These are phyloP conservation scores for Paraglomus occultum DNA, from an alignment of 192 early-diverging fungal species.

Conservation along the genomic window DNA sequence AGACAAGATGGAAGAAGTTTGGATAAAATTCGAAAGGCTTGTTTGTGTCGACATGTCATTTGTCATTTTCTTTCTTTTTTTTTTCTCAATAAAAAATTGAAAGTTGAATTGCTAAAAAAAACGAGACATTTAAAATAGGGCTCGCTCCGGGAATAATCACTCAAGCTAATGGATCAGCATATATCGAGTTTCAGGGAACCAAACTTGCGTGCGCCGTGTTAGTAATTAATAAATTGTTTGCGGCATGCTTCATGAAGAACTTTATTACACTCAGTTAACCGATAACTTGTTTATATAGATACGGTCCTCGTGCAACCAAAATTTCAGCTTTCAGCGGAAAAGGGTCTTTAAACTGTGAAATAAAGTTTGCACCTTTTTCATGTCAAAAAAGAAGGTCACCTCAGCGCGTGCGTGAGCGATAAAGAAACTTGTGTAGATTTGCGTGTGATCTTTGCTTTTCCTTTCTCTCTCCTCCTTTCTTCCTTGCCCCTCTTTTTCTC, in stretches of 20 bases:
- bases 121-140: conserved; percentile 36
- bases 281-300: conserved; percentile 44
- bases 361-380: conserved; percentile 76
- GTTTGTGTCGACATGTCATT: conserved; percentile 34
- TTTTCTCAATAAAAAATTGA: too few relatives aligned
- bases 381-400: conserved; percentile 55
- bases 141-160: conserved; percentile 67
- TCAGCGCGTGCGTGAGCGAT: conserved; percentile 36
- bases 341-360: conserved; percentile 67
- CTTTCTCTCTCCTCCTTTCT: conserved; percentile 29
- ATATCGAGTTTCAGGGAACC: conserved; percentile 66
- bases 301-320: conserved; percentile 66
- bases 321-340: conserved; percentile 45
- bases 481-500: too few relatives aligned
- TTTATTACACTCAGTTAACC: background rate
- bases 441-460: conserved; percentile 24
- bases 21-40: conserved; percentile 55
- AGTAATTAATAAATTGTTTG: conserved; percentile 29
- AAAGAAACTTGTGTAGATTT: background rate
- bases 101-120: background rate
- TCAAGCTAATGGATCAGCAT: conserved; percentile 77
- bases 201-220: conserved; percentile 82
- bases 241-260: background rate
- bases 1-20: conserved; percentile 47
- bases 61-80: background rate